phyloP scores from a whole-genome alignment of 2,329 filamentous ascomycete genomes.

The Colletotrichum neosansevieriae region DNA sequence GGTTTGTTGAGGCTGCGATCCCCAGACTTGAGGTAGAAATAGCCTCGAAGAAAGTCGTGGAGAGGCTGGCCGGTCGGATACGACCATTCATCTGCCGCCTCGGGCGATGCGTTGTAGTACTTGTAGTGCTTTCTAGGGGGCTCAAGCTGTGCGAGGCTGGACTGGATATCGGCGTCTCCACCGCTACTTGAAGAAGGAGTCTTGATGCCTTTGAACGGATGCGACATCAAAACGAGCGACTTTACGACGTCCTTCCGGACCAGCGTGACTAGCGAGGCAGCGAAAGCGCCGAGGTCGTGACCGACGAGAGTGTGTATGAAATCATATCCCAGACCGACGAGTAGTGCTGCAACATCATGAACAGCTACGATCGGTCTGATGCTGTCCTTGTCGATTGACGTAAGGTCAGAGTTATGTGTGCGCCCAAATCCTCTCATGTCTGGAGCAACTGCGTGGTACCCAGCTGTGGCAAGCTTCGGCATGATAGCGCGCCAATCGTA shows the following conservation, averaged over 20 bases:
- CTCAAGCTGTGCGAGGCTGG: conserved; percentile 63
- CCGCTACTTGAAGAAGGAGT: not conserved
- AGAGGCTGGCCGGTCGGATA: conserved; percentile 47
- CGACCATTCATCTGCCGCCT: conserved; percentile 60
- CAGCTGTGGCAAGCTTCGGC: conserved; percentile 66
- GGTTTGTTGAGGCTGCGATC: conserved; percentile 69
- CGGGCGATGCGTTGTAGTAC: conserved; percentile 69
- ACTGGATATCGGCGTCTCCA: conserved; percentile 60
- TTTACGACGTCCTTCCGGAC: conserved; percentile 74
- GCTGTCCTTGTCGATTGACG: conserved; percentile 54
- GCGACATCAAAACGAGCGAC: conserved; percentile 72
- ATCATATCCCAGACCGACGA: conserved; percentile 70
- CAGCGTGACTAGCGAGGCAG: conserved; percentile 69
- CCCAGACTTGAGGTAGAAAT: conserved; percentile 76
- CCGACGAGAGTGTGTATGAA: conserved; percentile 71
- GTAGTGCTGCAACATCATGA: conserved; percentile 71
- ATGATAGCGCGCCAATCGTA: conserved; percentile 78
- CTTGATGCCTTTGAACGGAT: conserved; percentile 69
- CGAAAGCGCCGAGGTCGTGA: conserved; percentile 75
- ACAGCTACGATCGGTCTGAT: conserved; percentile 64
- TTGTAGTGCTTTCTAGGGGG: conserved; percentile 78
- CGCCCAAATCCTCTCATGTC: conserved; percentile 78
- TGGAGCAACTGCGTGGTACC: conserved; percentile 75
- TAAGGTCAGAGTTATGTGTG: conserved; percentile 51
- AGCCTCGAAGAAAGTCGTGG: conserved; percentile 72